These are phyloP conservation scores for Nothopassalora personata DNA, from an alignment of 2,329 filamentous ascomycete species.

Conservation along the genomic window DNA sequence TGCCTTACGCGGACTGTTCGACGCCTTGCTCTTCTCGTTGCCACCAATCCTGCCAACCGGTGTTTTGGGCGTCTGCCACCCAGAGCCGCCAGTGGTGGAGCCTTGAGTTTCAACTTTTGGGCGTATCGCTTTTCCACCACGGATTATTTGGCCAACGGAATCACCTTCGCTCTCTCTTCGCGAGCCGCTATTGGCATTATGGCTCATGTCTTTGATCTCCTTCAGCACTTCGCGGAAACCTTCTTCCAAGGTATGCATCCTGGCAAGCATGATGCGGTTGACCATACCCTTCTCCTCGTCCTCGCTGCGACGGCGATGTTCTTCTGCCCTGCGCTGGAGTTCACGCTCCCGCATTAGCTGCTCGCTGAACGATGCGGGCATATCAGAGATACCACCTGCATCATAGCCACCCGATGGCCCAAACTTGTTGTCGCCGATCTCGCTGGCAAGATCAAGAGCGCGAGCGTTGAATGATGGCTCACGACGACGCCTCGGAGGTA, in stretches of 20 bases:
- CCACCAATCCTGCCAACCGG: conserved; percentile 22
- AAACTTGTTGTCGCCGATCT: conserved; percentile 58
- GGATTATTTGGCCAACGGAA: conserved; percentile 9
- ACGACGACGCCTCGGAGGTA: conserved; percentile 29
- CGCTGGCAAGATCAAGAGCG: conserved; percentile 65
- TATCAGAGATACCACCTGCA: conserved; percentile 30
- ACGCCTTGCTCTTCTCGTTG: conserved; percentile 17
- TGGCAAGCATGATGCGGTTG: conserved; percentile 71
- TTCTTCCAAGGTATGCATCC: conserved; percentile 91
- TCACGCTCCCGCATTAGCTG: conserved; percentile 52
- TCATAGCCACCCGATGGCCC: conserved; percentile 52
- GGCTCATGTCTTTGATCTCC: conserved; percentile 32
- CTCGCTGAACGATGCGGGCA: conserved; percentile 34
- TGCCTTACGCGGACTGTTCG: conserved; percentile 26
- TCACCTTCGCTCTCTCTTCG: conserved; percentile 29
- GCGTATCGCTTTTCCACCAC: conserved; percentile 4
- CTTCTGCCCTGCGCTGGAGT: conserved; percentile 43
- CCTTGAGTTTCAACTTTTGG: conserved; percentile 19
- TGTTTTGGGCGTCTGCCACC: conserved; percentile 22
- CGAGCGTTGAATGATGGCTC: conserved; percentile 60
- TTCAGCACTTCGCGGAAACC: conserved; percentile 66
- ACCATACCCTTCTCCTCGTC: conserved; percentile 65
- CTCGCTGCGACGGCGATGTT: conserved; percentile 33
- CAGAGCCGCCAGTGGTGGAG: conserved; percentile 3
- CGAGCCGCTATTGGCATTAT: conserved; percentile 20